Evolutionary conservation across 805 yeast species (phyloP), one percentile per base, ranked within the genome.

Genomic region (Candida tibetensis): DNA sequence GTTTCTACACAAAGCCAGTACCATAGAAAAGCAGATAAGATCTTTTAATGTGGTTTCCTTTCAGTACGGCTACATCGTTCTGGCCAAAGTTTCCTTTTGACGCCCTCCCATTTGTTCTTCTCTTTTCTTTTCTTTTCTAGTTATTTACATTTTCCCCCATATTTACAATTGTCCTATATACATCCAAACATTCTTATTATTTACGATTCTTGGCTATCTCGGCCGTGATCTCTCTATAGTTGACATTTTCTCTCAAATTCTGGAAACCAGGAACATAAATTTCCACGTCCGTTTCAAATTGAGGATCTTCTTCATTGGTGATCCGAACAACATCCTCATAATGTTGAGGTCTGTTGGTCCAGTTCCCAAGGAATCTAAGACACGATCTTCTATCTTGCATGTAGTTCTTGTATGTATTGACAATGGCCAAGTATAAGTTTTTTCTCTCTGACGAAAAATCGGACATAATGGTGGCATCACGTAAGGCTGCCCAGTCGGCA

Each of bases 401-500:
- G 49, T 55, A 66, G 51, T 66, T 51, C 51, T 60, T 64, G 52
- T 66, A 57, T 2, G 44, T 52, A 46, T 75, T 72, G 53, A 80
- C 75, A 41, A 81, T 62, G 37, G 74, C 66, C 57, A 77, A 70
- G 56, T 79, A 81, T 18, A 80, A 59, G 26, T 69, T 64, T 44
- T 71, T 69, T 58, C 87, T 70, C 28, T 69, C 72, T 14, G 67
- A 58, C 27, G 54, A 46, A 33, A 57, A 63, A 17, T 55, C 57
- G 3, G 81, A 71, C 41, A 65, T 63, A 30, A 78, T 67, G 4
- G 93, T 85, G 15, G 91, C 86, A 57, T 82, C 89, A 64, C 90
- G 77, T 41, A 85, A 60, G 2, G 91, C 84, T 28, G 86, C 82
- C 91, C 91, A 85, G 62, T 84, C 91, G 8, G 93, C 91, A 56